These are phyloP conservation scores for Salvia splendens DNA, from an alignment of 257 asterid genomes.

Conservation along the genomic window DNA sequence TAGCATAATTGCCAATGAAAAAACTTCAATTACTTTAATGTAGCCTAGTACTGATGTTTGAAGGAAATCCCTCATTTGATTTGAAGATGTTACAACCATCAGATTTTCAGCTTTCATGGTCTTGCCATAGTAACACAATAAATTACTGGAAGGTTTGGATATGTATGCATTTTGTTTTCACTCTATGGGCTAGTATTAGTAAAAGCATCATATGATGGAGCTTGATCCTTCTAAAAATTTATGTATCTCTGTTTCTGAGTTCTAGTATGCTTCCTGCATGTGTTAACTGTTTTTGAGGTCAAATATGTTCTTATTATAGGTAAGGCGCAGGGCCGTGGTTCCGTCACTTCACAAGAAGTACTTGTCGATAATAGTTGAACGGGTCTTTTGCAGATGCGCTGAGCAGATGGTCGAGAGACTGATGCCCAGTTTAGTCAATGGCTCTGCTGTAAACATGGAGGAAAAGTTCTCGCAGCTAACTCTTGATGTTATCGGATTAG, in stretches of 20 bases:
- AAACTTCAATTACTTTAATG: background rate
- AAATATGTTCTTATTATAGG: constrained; percentile 57
- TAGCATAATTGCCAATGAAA: background rate
- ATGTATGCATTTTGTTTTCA: background rate
- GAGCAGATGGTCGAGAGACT: constrained; percentile 83
- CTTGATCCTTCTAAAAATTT: background rate
- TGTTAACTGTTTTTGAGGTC: constrained; percentile 20
- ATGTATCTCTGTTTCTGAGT: constrained; percentile 1
- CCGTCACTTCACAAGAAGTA: constrained; percentile 99
- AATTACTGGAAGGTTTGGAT: background rate
- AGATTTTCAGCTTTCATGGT: background rate
- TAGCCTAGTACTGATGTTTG: background rate
- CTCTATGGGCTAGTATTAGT: background rate
- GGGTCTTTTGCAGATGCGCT: constrained; percentile 95
- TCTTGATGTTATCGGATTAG: constrained; percentile 89
- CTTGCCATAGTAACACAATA: too few species aligned
- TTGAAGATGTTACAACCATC: background rate
- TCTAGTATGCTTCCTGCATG: constrained; percentile 34
- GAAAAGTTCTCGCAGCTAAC: constrained; percentile 90
- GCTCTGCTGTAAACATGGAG: constrained; percentile 86
- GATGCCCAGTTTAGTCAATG: constrained; percentile 49
- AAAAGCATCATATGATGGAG: background rate
- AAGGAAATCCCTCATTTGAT: background rate
- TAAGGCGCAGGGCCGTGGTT: constrained; percentile 97
- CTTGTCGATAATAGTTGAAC: constrained; percentile 91